These are phyloP conservation scores for Guadua angustifolia DNA, from an alignment of 176 grass and related monocot genomes.

Conservation along the genomic window DNA sequence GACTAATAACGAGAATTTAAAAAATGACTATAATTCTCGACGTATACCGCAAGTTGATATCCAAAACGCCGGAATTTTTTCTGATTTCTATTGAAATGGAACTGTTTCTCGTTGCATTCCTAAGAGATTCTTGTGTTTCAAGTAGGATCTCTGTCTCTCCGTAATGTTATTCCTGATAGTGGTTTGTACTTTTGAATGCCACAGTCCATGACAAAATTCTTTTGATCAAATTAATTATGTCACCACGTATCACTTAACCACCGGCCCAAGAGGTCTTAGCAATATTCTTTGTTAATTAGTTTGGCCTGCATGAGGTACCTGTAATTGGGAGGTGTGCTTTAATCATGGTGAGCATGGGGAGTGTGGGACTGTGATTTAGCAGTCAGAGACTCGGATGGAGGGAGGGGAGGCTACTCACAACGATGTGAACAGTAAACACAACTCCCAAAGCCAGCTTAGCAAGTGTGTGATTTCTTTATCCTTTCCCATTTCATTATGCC, in stretches of 20 bases:
- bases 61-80: neutral
- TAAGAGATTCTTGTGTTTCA: too few relatives aligned
- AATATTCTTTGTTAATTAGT: conserved; percentile 32
- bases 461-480: neutral
- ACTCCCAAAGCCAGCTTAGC: conserved; percentile 25
- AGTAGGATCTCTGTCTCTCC: neutral
- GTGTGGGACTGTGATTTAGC: conserved; percentile 38
- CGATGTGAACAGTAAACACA: conserved; percentile 34
- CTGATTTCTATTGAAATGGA: too few relatives aligned
- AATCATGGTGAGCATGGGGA: conserved; percentile 68
- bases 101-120: neutral
- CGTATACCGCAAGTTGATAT: too few relatives aligned
- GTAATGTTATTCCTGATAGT: neutral
- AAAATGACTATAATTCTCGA: neutral
- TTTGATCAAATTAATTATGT: neutral
- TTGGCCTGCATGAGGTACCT: conserved; percentile 22
- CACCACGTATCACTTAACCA: neutral
- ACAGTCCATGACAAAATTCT: neutral
- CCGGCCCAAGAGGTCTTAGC: neutral
- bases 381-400: neutral
- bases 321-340: conserved; percentile 48
- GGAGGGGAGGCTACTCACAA: conserved; percentile 47
- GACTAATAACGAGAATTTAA: neutral
- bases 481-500: neutral
- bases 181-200: neutral